A percentile compares a stretch with the other conserved stretches of the same genome.
phyloP scores from a whole-genome alignment of 1,284 basidiomycete species.

The Exobasidium cylindrosporum region DNA sequence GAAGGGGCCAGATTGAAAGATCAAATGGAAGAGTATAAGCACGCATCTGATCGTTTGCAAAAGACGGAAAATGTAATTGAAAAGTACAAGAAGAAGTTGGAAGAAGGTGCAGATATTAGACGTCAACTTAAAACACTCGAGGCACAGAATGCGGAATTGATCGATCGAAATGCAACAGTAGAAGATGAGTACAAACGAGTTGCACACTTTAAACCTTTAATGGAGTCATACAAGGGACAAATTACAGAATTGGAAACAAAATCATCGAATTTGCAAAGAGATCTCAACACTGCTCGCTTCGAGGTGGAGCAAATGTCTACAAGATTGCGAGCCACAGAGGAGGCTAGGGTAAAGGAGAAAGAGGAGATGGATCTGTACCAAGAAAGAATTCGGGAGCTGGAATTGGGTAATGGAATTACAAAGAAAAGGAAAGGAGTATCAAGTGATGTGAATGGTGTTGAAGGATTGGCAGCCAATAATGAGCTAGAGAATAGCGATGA shows the following conservation, averaged over 20 bases:
- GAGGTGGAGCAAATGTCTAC: constrained; percentile 37
- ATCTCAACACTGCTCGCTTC: constrained; percentile 55
- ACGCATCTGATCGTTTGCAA: constrained; percentile 82
- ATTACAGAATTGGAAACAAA: constrained; percentile 77
- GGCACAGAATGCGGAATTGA: constrained; percentile 83
- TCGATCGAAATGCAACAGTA: constrained; percentile 83
- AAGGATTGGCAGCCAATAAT: constrained; percentile 33
- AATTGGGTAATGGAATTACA: constrained; percentile 59
- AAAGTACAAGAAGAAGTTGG: constrained; percentile 97
- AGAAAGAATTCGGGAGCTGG: constrained; percentile 84
- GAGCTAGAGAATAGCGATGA: constrained; percentile 24
- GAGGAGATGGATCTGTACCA: constrained; percentile 85
- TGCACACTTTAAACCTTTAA: constrained; percentile 77
- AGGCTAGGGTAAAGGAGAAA: constrained; percentile 72
- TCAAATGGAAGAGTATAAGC: constrained; percentile 76
- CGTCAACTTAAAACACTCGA: constrained; percentile 81
- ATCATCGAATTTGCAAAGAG: constrained; percentile 65
- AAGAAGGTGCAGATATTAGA: constrained; percentile 83
- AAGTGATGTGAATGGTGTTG: constrained; percentile 32
- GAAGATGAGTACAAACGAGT: constrained; percentile 88
- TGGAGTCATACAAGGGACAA: constrained; percentile 88
- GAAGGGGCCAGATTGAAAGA: constrained; percentile 79
- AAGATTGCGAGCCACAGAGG: constrained; percentile 57
- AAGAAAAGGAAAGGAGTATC: constrained; percentile 56
- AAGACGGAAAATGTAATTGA: constrained; percentile 97